Percentiles rank a stretch among this genome's conserved stretches.
These are phyloP conservation scores for Alternaria sp. DNA, from an alignment of 2,329 filamentous ascomycete species.

Conservation along the genomic window DNA sequence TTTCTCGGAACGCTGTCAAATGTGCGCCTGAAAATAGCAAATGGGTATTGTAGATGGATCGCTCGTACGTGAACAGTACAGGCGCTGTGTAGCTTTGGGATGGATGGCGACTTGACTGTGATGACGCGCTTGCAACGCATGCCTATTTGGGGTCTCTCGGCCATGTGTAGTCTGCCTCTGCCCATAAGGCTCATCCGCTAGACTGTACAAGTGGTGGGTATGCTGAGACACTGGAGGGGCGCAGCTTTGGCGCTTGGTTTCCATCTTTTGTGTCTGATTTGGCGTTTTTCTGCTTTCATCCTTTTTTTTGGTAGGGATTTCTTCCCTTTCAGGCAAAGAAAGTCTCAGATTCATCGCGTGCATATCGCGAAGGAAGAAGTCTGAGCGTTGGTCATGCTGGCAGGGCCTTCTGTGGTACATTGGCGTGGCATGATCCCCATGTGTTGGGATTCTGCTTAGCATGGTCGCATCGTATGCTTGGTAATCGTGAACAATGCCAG, in stretches of 20 bases:
- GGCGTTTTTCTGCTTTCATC: not conserved
- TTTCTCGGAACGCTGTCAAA: not conserved
- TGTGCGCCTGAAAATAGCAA: no score
- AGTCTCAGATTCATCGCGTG: no score
- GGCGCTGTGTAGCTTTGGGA: not conserved
- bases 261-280: not conserved
- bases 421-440: not conserved
- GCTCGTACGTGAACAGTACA: not conserved
- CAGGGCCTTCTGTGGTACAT: not conserved
- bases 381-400: not conserved
- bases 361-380: not conserved
- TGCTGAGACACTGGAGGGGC: not conserved
- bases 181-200: not conserved
- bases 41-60: not conserved
- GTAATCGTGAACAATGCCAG: not conserved
- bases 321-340: not conserved
- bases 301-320: not conserved
- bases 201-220: not conserved
- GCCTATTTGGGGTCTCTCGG: not conserved
- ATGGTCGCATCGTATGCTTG: not conserved
- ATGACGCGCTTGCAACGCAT: not conserved
- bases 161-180: not conserved
- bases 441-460: not conserved
- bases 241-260: not conserved
- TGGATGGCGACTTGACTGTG: not conserved